These are phyloP conservation scores for Marasmius tenuissimus DNA, from an alignment of 1,284 basidiomycete species.

Conservation along the genomic window DNA sequence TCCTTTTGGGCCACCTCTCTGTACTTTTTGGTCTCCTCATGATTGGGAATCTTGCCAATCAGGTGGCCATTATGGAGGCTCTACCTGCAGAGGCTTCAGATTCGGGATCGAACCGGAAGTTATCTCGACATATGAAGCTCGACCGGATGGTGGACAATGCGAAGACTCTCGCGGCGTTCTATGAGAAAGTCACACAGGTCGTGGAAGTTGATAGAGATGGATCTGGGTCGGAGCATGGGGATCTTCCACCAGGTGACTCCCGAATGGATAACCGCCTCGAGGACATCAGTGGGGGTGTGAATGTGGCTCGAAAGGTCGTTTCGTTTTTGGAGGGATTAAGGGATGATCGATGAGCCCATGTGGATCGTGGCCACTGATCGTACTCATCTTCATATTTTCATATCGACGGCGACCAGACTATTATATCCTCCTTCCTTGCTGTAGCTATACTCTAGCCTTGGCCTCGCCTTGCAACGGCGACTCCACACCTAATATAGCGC, in stretches of 20 bases:
- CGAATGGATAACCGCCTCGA: neutral
- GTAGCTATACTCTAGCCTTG: too few relatives aligned
- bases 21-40: constrained; percentile 74
- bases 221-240: neutral
- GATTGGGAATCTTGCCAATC: constrained; percentile 43
- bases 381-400: too few relatives aligned
- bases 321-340: constrained; percentile 6
- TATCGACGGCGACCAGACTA: neutral
- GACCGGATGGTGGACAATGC: constrained; percentile 10
- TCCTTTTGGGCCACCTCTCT: constrained; percentile 67
- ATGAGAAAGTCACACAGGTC: constrained; percentile 6
- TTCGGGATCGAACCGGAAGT: neutral
- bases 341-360: neutral
- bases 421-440: neutral
- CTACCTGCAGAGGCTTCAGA: neutral
- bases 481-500: too few relatives aligned
- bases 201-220: neutral
- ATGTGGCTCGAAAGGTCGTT: constrained; percentile 11
- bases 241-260: neutral
- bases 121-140: neutral
- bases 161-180: constrained; percentile 8
- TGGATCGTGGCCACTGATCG: neutral
- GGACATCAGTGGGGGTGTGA: constrained; percentile 5
- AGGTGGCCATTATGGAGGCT: constrained; percentile 38
- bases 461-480: too few relatives aligned